Base-by-base conservation (phyloP, 106 monocot species). In the Phalaenopsis equestris region DNA sequence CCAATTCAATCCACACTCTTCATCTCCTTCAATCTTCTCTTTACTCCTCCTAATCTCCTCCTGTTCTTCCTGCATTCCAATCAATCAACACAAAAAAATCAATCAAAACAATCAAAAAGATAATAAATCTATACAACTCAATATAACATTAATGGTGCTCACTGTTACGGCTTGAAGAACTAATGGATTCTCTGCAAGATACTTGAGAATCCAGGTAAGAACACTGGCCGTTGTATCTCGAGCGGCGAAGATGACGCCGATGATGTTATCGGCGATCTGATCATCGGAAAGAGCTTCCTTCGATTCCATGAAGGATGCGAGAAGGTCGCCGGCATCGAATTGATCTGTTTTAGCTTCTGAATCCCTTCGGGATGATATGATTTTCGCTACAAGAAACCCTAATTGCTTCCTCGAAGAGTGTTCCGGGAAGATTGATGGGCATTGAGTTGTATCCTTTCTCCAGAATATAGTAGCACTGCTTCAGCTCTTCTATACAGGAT, bases 381-480 rank as follows among this genome's bases (percentile, higher is more conserved):
- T 92, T 41, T 80, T 72, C 43, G 81, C 85, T 1, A 98, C 89
- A 7, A 90, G 88, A 41, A 81, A 75, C 0, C 77, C 86, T 41
- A 98, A 82, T 24, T 78, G 86, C 55, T 70, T 79, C 81, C 98
- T 82, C 4, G 94, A 92, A 98, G 16, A 92, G 92, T 45, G 94
- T 98, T 6, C 98, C 94, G 0, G 98, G 98, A 5, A 98, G 73
- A 81, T 98, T 94, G 80, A 94, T 81, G 14, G 98, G 98, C 94
- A 98, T 90, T 18, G 98, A 94, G 57, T 98, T 98, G 79, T 98
- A 98, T 15, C 98, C 94, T 73, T 90, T 94, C 83, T 98, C 98
- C 77, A 98, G 85, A 1, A 83, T 85, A 80, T 87, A 89, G 79
- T 96, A 93, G 81, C 93, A 90, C 80, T 82, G 77, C 87, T 88